These are phyloP conservation scores for Pseudogymnoascus sp. DNA, from an alignment of 2,329 filamentous ascomycete species.

Conservation along the genomic window DNA sequence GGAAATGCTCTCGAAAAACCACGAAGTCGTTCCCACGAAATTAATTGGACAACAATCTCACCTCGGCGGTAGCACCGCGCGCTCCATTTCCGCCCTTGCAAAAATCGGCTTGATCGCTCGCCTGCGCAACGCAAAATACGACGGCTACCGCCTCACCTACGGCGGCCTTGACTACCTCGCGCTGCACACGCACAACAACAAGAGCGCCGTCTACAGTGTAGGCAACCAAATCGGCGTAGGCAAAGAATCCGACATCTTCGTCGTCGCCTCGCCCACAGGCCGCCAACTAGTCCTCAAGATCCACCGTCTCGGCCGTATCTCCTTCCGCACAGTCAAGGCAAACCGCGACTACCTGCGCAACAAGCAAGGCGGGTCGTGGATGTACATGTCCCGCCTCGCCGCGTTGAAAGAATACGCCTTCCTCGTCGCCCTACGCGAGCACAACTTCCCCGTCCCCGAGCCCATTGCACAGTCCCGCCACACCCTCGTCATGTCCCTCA, in stretches of 20 bases:
- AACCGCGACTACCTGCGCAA: conserved; percentile 94
- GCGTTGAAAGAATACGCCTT: conserved; percentile 93
- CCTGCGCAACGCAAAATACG: conserved; percentile 93
- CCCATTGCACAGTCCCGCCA: conserved; percentile 86
- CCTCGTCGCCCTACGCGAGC: conserved; percentile 76
- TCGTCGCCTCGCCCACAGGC: conserved; percentile 75
- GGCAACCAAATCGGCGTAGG: conserved; percentile 92
- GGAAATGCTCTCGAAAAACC: conserved; percentile 89
- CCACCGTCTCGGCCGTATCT: conserved; percentile 89
- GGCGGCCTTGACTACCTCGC: conserved; percentile 97
- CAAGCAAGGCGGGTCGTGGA: conserved; percentile 77
- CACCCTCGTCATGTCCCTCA: conserved; percentile 90
- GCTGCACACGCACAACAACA: conserved; percentile 77
- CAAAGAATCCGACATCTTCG: conserved; percentile 95
- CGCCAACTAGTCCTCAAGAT: conserved; percentile 85
- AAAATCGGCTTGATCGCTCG: conserved; percentile 88
- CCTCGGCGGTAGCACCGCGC: conserved; percentile 74
- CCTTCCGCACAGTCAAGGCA: conserved; percentile 90
- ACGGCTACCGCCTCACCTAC: conserved; percentile 94
- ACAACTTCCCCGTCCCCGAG: conserved; percentile 83
- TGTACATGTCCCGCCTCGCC: conserved; percentile 91
- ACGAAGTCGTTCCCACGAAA: conserved; percentile 89
- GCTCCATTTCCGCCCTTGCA: conserved; percentile 80
- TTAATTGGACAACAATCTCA: conserved; percentile 80
- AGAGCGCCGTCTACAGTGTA: conserved; percentile 78